These are phyloP conservation scores for Colletotrichum cuscutae DNA, from an alignment of 2,329 filamentous ascomycete species.

Conservation along the genomic window DNA sequence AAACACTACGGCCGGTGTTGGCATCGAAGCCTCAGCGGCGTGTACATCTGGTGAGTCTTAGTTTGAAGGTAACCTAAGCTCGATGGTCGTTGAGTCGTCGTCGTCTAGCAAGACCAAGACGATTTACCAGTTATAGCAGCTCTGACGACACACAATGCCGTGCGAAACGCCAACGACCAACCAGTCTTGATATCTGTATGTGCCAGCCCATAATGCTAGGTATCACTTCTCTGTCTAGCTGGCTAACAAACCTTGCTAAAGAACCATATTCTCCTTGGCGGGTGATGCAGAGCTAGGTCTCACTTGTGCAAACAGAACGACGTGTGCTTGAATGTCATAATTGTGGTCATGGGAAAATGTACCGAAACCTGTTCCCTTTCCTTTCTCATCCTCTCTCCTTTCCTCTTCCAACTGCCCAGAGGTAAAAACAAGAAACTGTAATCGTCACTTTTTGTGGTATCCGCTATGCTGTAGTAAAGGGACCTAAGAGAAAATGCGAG, in stretches of 20 bases:
- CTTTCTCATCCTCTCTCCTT: background rate
- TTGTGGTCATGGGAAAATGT: background rate
- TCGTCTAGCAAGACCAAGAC: too few relatives aligned
- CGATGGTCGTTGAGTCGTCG: too few relatives aligned
- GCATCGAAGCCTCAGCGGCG: too few relatives aligned
- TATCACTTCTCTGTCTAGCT: background rate
- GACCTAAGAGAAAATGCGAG: constrained; percentile 31
- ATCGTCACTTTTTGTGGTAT: constrained; percentile 21
- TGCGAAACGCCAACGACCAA: background rate
- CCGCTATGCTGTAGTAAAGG: constrained; percentile 19
- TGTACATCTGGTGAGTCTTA: too few relatives aligned
- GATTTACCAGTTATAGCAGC: too few relatives aligned
- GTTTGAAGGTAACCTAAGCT: too few relatives aligned
- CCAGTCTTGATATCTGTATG: background rate
- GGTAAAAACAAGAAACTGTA: constrained; percentile 13
- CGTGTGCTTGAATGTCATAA: background rate
- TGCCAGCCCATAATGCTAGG: background rate
- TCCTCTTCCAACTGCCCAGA: background rate
- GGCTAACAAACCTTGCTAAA: background rate
- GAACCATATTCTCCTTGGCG: background rate
- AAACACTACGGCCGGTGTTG: too few relatives aligned
- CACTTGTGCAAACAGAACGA: background rate
- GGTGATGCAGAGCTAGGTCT: background rate
- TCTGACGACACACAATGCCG: background rate
- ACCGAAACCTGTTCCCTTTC: background rate